Evolutionary conservation across 2,329 filamentous ascomycete species (phyloP), one percentile per base, ranked within the genome.

Genomic region (Ceratocystis ficicola): DNA sequence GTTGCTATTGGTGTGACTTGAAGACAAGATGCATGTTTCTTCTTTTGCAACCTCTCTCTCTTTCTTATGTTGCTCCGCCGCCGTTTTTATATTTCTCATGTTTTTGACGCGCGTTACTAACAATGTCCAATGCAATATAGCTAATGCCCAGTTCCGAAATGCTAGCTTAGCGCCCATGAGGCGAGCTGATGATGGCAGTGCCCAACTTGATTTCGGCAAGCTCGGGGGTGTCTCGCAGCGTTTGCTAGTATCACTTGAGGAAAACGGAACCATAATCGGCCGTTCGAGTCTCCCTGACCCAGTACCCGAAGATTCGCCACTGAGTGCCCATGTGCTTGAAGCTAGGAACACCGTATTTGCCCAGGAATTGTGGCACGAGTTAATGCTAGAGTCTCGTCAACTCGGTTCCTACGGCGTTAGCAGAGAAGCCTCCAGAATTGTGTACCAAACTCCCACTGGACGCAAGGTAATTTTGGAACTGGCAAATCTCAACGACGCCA

Each of bases 311-410:
- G 77, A 79, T 30, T 79, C 81, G 1, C 78, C 82, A 1, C 77
- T 92, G 7, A 84, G 90, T 69, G 79, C 84, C 36, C 81, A 86
- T 8, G 88, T 95, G 41, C 82, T 86, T 20, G 83, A 89, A 70
- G 88, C 89, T 1, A 82, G 89, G 66, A 88, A 94, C 73, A 90
- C 88, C 62, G 80, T 93, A 22, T 91, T 89, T 71, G 85, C 89
- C 32, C 86, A 92, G 72, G 94, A 99, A 73, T 77, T 99, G 1
- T 96, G 91, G 81, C 86, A 95, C 70, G 94, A 99, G 75, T 79
- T 97, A 68, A 86, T 87, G 64, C 83, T 90, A 20, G 94, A 99
- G 75, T 86, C 88, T 0, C 86, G 91, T 17, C 81, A 81, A 0
- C 78, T 96, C 25, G 80, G 86, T 2, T 84, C 86, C 10, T 86